phyloP scores from a whole-genome alignment of 306 rosid genomes.

The Vigna radiata region DNA sequence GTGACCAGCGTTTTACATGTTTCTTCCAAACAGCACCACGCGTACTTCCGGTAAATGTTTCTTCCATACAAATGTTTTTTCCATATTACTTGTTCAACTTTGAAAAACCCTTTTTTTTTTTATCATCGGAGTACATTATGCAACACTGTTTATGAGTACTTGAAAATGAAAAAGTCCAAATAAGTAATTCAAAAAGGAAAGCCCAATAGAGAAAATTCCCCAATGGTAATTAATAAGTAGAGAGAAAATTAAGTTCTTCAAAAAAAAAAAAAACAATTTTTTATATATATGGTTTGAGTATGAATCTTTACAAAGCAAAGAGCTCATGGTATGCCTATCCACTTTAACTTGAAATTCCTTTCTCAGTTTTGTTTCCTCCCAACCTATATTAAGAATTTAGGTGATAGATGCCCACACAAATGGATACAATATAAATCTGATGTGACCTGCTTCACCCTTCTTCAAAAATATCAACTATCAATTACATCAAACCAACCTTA shows the following conservation, averaged over 20 bases:
- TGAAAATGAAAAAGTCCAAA: neutral
- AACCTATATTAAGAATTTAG: neutral
- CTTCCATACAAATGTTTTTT: neutral
- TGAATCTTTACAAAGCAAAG: neutral
- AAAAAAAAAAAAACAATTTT: too few species aligned
- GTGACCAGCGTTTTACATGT: neutral
- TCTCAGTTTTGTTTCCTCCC: neutral
- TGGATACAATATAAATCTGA: neutral
- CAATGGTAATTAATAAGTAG: neutral
- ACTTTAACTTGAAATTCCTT: slow-evolving; percentile 1
- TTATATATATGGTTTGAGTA: too few species aligned
- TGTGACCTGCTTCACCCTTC: neutral
- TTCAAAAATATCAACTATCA: neutral
- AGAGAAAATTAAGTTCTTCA: neutral
- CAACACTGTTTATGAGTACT: too few species aligned
- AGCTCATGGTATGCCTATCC: neutral
- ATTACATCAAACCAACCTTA: too few species aligned
- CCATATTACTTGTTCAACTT: too few species aligned
- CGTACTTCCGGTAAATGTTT: neutral
- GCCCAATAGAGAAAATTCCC: neutral
- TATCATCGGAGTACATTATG: too few species aligned
- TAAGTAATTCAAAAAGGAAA: neutral
- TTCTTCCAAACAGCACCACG: neutral
- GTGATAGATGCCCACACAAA: neutral
- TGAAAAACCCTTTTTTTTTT: too few species aligned